These are phyloP conservation scores for Penicillium crystallinum DNA, from an alignment of 495 filamentous ascomycete species.

Conservation along the genomic window DNA sequence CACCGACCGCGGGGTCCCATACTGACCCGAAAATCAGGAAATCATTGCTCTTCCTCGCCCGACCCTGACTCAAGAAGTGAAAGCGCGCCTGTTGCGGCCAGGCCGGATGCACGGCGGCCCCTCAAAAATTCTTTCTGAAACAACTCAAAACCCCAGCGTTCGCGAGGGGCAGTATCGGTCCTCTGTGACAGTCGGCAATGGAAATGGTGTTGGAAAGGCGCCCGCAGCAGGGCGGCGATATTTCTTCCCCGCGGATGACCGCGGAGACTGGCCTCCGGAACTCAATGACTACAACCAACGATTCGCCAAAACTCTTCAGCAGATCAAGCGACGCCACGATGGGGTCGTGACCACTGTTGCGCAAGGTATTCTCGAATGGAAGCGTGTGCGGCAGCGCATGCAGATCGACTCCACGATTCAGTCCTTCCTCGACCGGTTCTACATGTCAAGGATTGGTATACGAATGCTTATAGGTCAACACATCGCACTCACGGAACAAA, in stretches of 20 bases:
- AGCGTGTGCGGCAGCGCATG: conserved; percentile 91
- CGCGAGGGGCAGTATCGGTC: conserved; percentile 82
- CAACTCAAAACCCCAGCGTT: conserved; percentile 85
- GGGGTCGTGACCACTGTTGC: conserved; percentile 92
- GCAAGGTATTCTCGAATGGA: conserved; percentile 96
- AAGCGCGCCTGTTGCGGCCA: conserved; percentile 70
- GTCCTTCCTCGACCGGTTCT: conserved; percentile 94
- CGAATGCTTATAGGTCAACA: conserved; percentile 99
- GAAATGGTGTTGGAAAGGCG: conserved; percentile 44
- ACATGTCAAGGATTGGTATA: conserved; percentile 99
- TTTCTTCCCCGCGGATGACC: conserved; percentile 86
- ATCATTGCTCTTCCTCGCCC: conserved; percentile 82
- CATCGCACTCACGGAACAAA: conserved; percentile 91
- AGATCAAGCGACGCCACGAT: conserved; percentile 94
- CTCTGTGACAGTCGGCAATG: conserved; percentile 46
- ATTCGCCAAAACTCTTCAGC: conserved; percentile 77
- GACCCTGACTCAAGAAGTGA: conserved; percentile 67
- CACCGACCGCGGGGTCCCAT: conserved; percentile 5
- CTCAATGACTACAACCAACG: conserved; percentile 88
- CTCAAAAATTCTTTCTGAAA: conserved; percentile 68
- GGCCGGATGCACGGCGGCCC: conserved; percentile 54
- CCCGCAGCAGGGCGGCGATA: conserved; percentile 60
- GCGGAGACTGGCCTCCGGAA: conserved; percentile 88
- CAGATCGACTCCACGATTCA: conserved; percentile 98
- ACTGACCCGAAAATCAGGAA: conserved; percentile 52